A percentile compares a stretch with the other conserved stretches of the same genome.
phyloP scores from a whole-genome alignment of 495 filamentous ascomycete genomes.

The Tuber indicum region DNA sequence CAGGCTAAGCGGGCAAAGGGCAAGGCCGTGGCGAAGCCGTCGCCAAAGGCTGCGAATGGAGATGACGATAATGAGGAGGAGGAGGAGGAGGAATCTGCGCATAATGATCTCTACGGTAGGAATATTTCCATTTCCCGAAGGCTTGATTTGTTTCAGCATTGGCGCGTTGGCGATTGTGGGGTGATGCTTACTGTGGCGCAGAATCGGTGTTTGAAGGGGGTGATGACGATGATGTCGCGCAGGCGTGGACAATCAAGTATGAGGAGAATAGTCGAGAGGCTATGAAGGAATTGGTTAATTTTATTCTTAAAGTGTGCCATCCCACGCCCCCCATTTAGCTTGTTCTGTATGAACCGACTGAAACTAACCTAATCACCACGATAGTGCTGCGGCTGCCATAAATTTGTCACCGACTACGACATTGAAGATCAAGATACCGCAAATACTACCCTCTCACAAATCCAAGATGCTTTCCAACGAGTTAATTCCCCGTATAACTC shows the following conservation, averaged over 20 bases:
- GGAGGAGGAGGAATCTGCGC: constrained; percentile 9
- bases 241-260: constrained; percentile 72
- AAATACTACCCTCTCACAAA: constrained; percentile 56
- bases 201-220: constrained; percentile 41
- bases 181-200: constrained; percentile 32
- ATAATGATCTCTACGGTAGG: constrained; percentile 35
- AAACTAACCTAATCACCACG: constrained; percentile 3
- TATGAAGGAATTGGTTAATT: constrained; percentile 79
- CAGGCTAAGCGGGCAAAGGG: constrained; percentile 24
- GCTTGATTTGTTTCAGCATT: not conserved
- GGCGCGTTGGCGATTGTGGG: constrained; percentile 18
- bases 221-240: constrained; percentile 62
- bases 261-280: constrained; percentile 59
- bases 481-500: constrained; percentile 44
- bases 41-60: constrained; percentile 38
- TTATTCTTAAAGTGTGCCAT: constrained; percentile 59
- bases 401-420: constrained; percentile 66
- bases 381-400: constrained; percentile 63
- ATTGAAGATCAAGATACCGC: constrained; percentile 76
- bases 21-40: constrained; percentile 33
- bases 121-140: not conserved
- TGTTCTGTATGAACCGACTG: not conserved
- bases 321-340: too few species aligned
- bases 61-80: constrained; percentile 22
- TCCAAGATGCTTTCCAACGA: constrained; percentile 73